Conservation (phyloP, 2,329 filamentous ascomycete genomes). For the Anisogramma anomala region DNA sequence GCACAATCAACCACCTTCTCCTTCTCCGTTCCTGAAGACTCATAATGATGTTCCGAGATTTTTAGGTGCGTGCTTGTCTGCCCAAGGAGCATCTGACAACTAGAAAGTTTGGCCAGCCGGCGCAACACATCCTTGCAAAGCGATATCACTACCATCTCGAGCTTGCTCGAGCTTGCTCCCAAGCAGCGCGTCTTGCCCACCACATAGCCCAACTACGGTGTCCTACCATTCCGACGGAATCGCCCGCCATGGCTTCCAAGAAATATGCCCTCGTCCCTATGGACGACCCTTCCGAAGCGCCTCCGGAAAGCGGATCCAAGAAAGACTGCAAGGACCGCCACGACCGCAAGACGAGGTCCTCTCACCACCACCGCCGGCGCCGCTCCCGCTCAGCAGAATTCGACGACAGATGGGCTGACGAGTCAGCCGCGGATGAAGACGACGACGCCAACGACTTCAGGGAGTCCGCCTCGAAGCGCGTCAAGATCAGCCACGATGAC, state of each 20-base stretch:
- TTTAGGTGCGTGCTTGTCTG: not conserved
- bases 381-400: conserved; percentile 37
- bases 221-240: too few species aligned
- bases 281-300: conserved; percentile 44
- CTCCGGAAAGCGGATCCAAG: conserved; percentile 31
- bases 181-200: too few species aligned
- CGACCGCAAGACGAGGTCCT: conserved; percentile 32
- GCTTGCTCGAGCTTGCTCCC: not conserved
- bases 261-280: conserved; percentile 57
- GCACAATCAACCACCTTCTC: too few species aligned
- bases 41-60: not conserved
- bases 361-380: conserved; percentile 18
- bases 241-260: conserved; percentile 29
- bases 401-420: conserved; percentile 74
- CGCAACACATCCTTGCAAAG: not conserved
- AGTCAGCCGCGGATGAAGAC: conserved; percentile 43
- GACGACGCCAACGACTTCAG: conserved; percentile 48
- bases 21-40: not conserved
- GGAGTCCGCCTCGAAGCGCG: conserved; percentile 59
- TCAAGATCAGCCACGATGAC: conserved; percentile 51
- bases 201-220: too few species aligned
- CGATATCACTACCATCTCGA: not conserved
- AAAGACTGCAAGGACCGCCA: conserved; percentile 39
- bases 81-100: not conserved
- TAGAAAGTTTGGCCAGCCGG: not conserved